These are phyloP conservation scores for Trichocladium uniseriatum DNA, from an alignment of 495 filamentous ascomycete species.

Conservation along the genomic window DNA sequence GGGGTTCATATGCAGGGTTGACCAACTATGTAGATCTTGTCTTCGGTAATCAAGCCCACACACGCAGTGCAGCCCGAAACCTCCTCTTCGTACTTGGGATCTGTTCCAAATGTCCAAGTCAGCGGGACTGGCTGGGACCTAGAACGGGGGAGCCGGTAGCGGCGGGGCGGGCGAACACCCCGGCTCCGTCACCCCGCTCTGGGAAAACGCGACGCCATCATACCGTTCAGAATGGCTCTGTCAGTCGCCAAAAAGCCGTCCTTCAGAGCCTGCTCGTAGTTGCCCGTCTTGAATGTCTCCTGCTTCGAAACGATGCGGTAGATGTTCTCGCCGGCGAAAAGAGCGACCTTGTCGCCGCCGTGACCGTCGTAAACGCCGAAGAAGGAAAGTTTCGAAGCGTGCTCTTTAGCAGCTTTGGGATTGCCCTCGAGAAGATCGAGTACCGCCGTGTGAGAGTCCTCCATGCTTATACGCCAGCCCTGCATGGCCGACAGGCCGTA, in stretches of 20 bases:
- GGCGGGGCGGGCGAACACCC: too few species aligned
- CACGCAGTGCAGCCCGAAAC: slow-evolving; percentile 96
- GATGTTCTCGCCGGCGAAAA: slow-evolving; percentile 86
- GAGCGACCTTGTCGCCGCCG: slow-evolving; percentile 90
- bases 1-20: not conserved
- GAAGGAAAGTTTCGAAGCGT: slow-evolving; percentile 73
- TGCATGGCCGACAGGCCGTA: slow-evolving; percentile 98
- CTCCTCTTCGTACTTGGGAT: slow-evolving; percentile 93
- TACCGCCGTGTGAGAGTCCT: slow-evolving; percentile 83
- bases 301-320: slow-evolving; percentile 92
- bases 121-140: slow-evolving; percentile 5
- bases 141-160: not conserved
- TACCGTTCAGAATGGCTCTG: slow-evolving; percentile 90
- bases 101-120: slow-evolving; percentile 38
- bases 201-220: slow-evolving; percentile 17
- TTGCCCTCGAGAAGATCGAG: slow-evolving; percentile 72
- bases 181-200: slow-evolving; percentile 6
- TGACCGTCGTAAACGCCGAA: slow-evolving; percentile 98
- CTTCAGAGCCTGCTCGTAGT: slow-evolving; percentile 92
- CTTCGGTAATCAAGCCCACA: slow-evolving; percentile 73
- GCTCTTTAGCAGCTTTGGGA: slow-evolving; percentile 49
- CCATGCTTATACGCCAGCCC: slow-evolving; percentile 99
- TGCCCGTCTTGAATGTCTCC: slow-evolving; percentile 78
- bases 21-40: slow-evolving; percentile 86
- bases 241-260: slow-evolving; percentile 96